A percentile compares a stretch with the other conserved stretches of the same genome.
phyloP scores from a whole-genome alignment of 176 grass and related monocot species.

The Ensete ventricosum region DNA sequence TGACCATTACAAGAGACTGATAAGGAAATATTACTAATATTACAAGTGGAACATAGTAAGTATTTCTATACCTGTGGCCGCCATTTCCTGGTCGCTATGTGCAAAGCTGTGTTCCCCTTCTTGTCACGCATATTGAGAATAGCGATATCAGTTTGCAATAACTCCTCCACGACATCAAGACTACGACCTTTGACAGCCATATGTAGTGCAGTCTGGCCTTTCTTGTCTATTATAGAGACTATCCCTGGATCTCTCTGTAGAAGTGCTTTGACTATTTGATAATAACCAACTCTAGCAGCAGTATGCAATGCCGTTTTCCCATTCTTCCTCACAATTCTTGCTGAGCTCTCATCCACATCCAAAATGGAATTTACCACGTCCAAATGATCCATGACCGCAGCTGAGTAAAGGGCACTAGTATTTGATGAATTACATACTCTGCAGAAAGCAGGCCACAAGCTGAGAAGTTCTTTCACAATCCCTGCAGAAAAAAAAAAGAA shows the following conservation, averaged over 20 bases:
- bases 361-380: constrained; percentile 86
- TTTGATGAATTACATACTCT: constrained; percentile 67
- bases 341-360: constrained; percentile 40
- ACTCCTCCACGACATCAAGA: constrained; percentile 81
- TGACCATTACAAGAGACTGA: background rate
- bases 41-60: background rate
- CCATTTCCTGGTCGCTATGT: constrained; percentile 99
- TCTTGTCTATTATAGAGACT: constrained; percentile 74
- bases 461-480: constrained; percentile 70
- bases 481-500: constrained; percentile 23
- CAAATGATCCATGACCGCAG: constrained; percentile 78
- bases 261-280: constrained; percentile 67
- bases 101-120: constrained; percentile 87
- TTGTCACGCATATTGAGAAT: constrained; percentile 89
- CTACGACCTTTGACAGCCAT: constrained; percentile 98
- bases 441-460: constrained; percentile 56
- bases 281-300: constrained; percentile 65
- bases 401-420: constrained; percentile 82
- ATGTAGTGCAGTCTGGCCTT: constrained; percentile 96
- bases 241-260: constrained; percentile 67
- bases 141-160: constrained; percentile 71
- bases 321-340: constrained; percentile 80
- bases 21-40: background rate
- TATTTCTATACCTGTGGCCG: constrained; percentile 63
- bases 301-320: constrained; percentile 85